Evolutionary conservation across 768 basidiomycete genomes (phyloP).

Genomic region (Mycena olivaceomarginata): DNA sequence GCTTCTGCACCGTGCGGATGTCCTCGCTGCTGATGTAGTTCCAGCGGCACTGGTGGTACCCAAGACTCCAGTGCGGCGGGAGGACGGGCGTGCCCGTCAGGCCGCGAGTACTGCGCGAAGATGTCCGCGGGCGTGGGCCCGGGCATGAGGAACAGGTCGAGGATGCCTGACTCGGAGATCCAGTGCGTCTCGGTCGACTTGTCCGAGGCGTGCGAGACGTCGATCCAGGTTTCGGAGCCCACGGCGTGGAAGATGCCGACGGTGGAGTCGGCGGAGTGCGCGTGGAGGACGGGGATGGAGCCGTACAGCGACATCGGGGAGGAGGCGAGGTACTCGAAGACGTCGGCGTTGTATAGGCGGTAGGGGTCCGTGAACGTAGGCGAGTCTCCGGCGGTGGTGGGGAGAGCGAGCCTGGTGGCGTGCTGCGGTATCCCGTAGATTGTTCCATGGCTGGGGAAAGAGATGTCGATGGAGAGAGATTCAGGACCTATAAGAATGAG

Average conservation of each 20-base stretch:
- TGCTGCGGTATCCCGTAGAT: slow-evolving; percentile 99
- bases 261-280: slow-evolving; percentile 90
- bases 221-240: slow-evolving; percentile 96
- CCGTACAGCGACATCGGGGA: slow-evolving; percentile 92
- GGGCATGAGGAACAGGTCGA: slow-evolving; percentile 95
- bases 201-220: slow-evolving; percentile 82
- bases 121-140: slow-evolving; percentile 91
- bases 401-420: slow-evolving; percentile 92
- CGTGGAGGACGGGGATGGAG: slow-evolving; percentile 94
- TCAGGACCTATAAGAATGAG: slow-evolving; percentile 86
- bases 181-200: slow-evolving; percentile 93
- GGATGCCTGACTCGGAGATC: slow-evolving; percentile 98
- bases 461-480: slow-evolving; percentile 93
- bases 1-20: slow-evolving; percentile 86
- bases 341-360: slow-evolving; percentile 95
- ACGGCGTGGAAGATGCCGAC: slow-evolving; percentile 93
- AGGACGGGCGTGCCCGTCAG: slow-evolving; percentile 92
- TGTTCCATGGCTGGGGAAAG: slow-evolving; percentile 93
- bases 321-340: slow-evolving; percentile 95
- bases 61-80: slow-evolving; percentile 94
- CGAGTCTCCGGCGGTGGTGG: slow-evolving; percentile 88
- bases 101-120: slow-evolving; percentile 88
- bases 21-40: slow-evolving; percentile 96
- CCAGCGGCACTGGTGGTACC: slow-evolving; percentile 99
- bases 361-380: slow-evolving; percentile 92